These are phyloP conservation scores for Nigrograna mackinnonii DNA, from an alignment of 2,329 filamentous ascomycete species.

Conservation along the genomic window DNA sequence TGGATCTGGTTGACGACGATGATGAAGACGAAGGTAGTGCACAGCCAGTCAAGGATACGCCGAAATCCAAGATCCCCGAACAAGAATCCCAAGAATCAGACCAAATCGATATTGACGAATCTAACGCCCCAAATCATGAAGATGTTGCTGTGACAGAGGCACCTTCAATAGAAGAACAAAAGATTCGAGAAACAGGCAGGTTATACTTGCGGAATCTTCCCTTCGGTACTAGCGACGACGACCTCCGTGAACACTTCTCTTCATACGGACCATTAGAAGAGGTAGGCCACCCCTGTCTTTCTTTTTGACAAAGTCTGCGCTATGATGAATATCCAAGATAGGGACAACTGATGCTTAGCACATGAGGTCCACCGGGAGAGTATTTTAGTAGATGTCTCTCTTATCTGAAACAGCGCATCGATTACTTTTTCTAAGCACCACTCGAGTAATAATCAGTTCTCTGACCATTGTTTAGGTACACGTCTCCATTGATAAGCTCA, in stretches of 20 bases:
- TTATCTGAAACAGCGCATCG: slow-evolving; percentile 66
- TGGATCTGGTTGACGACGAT: slow-evolving; percentile 82
- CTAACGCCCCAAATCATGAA: slow-evolving; percentile 10
- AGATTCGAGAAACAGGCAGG: slow-evolving; percentile 72
- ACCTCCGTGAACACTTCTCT: slow-evolving; percentile 73
- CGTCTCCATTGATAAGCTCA: slow-evolving; percentile 71
- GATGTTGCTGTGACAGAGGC: slow-evolving; percentile 42
- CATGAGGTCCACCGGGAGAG: slow-evolving; percentile 90
- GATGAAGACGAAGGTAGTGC: neutral
- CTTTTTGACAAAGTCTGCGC: slow-evolving; percentile 17
- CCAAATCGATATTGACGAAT: neutral
- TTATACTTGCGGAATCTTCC: slow-evolving; percentile 89
- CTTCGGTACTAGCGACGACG: slow-evolving; percentile 76
- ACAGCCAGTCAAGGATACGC: neutral
- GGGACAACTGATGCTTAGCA: slow-evolving; percentile 98
- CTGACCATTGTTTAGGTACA: slow-evolving; percentile 70
- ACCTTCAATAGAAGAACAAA: slow-evolving; percentile 59
- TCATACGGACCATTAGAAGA: slow-evolving; percentile 80
- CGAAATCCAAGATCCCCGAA: slow-evolving; percentile 9
- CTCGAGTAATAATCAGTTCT: neutral
- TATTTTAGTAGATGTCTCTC: slow-evolving; percentile 99
- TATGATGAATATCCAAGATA: slow-evolving; percentile 98
- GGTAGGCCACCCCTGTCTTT: slow-evolving; percentile 62
- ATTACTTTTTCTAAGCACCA: neutral
- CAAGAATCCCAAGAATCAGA: slow-evolving; percentile 5